phyloP scores from a whole-genome alignment of 169 alveolate species.

The Cryptosporidium sp. region DNA sequence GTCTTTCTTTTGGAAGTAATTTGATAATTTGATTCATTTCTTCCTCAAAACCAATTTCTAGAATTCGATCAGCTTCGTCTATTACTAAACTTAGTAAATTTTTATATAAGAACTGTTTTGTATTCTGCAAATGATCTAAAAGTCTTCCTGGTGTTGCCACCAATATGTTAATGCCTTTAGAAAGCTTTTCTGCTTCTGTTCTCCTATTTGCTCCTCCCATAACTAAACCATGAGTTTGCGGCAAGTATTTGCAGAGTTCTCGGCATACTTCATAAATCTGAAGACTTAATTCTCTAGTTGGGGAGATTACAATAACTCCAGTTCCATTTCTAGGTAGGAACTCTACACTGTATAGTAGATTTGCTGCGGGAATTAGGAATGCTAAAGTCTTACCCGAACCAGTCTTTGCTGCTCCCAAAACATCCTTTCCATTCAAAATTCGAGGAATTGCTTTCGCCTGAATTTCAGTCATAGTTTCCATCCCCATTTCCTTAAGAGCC shows the following conservation, averaged over 20 bases:
- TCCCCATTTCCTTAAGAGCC: constrained; percentile 91
- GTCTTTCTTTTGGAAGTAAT: constrained; percentile 95
- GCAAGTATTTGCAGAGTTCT: constrained; percentile 91
- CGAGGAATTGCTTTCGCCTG: constrained; percentile 97
- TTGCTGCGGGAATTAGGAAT: constrained; percentile 97
- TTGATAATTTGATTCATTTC: constrained; percentile 97
- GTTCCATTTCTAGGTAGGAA: constrained; percentile 94
- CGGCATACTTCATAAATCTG: constrained; percentile 97
- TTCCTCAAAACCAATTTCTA: constrained; percentile 99
- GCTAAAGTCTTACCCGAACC: constrained; percentile 99
- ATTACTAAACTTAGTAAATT: constrained; percentile 95
- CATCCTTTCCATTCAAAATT: constrained; percentile 96
- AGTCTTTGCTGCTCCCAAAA: constrained; percentile 97
- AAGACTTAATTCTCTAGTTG: constrained; percentile 98
- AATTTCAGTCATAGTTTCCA: constrained; percentile 94
- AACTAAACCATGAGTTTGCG: constrained; percentile 97
- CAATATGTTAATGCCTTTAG: constrained; percentile 94
- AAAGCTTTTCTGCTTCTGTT: constrained; percentile 95
- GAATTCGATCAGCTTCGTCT: constrained; percentile 99
- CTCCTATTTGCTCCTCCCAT: constrained; percentile 98
- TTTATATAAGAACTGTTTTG: constrained; percentile 95
- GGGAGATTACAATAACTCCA: constrained; percentile 94
- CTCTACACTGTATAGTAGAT: constrained; percentile 93
- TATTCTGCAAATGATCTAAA: constrained; percentile 97
- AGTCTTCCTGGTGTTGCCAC: constrained; percentile 99